A percentile compares a stretch with the other conserved stretches of the same genome.
Conservation (phyloP, 176 grass and related monocot species). For the Musa schizocarpa region DNA sequence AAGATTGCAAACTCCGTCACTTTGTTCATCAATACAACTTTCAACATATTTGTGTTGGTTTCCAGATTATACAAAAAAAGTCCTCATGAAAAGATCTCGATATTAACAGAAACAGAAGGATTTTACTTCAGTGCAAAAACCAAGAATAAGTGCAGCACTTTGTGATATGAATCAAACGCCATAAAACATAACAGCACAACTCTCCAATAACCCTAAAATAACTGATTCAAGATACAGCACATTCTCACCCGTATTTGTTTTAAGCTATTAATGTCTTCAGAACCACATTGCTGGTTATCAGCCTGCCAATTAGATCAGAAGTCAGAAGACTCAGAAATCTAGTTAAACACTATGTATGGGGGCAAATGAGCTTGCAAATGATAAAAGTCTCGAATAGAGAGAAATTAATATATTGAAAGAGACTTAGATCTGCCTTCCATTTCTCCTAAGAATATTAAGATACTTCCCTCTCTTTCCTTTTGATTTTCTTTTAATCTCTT, state of each 20-base stretch:
- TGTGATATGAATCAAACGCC: too few relatives aligned
- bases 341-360: not conserved
- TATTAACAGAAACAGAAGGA: too few relatives aligned
- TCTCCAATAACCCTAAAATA: not conserved
- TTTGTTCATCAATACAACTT: too few relatives aligned
- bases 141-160: too few relatives aligned
- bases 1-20: too few relatives aligned
- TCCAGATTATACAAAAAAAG: too few relatives aligned
- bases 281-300: slow-evolving; percentile 67
- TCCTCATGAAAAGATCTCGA: too few relatives aligned
- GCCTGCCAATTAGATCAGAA: slow-evolving; percentile 31
- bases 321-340: slow-evolving; percentile 3
- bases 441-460: not conserved
- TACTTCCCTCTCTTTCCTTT: not conserved
- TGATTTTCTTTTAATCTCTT: not conserved
- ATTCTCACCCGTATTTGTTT: slow-evolving; percentile 84
- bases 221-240: not conserved
- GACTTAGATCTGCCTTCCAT: not conserved
- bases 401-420: not conserved
- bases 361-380: not conserved
- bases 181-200: not conserved
- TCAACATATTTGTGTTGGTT: too few relatives aligned
- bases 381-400: not conserved
- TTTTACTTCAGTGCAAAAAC: too few relatives aligned
- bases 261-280: slow-evolving; percentile 72